Base-by-base conservation (phyloP, 108 stramenopile species). In the Conticribra weissflogii region DNA sequence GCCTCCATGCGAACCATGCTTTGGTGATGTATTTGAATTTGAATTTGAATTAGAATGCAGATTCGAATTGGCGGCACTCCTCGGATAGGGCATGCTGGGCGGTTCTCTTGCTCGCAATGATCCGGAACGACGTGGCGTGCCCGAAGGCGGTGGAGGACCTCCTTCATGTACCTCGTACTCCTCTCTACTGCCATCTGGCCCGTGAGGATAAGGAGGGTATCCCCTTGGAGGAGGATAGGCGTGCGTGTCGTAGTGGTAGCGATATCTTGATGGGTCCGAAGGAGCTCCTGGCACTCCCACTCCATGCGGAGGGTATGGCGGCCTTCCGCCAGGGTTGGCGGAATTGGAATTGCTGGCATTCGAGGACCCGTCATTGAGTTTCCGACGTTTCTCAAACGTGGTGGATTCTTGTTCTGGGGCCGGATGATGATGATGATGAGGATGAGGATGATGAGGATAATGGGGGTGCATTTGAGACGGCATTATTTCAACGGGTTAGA, bases 211-310 rank as follows among this genome's bases (percentile, higher is more conserved):
- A 41, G 36, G 36, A 41, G 36, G 36, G 12, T 41, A 41, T 41
- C 36, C 36, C 36, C 8, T 9, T 41, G 36, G 8, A 5, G 64
- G 50, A 53, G 49, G 64, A 48, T 53, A 34, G 51, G 64, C 64
- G 64, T 65, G 53, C 33, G 24, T 32, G 32, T 65, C 64, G 32
- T 65, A 65, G 22, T 48, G 62, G n/a, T 65, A 65, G 18, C 64
- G 64, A 29, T n/a, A n/a, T n/a, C n/a, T n/a, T n/a, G n/a, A n/a
- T n/a, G n/a, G n/a, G n/a, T n/a, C n/a, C n/a, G n/a, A n/a, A n/a
- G 36, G 36, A 5, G 36, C 36, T 41, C 8, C 36, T 41, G 36
- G 36, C 8, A 9, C 36, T 12, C 36, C 8, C 36, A 41, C 12
- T n/a, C n/a, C n/a, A n/a, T n/a, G n/a, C n/a, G n/a, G 36, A 12